Base-by-base conservation (phyloP, 2,329 filamentous ascomycete genomes). In the Diaporthe citrichinensis region DNA sequence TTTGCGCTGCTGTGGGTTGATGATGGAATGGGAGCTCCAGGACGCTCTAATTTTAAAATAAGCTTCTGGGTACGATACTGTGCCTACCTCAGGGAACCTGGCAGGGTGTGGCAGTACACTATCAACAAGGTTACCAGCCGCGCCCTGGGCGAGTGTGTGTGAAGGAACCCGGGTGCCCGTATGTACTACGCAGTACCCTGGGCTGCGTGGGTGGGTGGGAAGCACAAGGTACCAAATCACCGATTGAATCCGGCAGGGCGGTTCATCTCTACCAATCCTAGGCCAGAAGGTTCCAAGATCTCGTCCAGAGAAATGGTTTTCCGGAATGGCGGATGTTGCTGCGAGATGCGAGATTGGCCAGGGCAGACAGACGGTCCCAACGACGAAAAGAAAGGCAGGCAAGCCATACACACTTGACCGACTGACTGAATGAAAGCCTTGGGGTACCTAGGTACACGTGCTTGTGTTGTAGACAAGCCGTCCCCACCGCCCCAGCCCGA, bases 21-120 rank as follows among this genome's bases (percentile, higher is more conserved):
- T 69, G 65, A 69, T 69, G 65, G 65, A 69, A 69, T 55, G 65
- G 65, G 65, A 69, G 65, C 65, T 41, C 65, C 65, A 41, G 65
- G 65, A 23, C 49, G 65, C 49, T 55, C 65, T 41, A 69, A 69
- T 55, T 69, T 55, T 69, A 55, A 69, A 69, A 69, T 69, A 69
- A 69, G 65, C 65, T 69, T 69, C 49, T 69, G 65, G 65, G 49
- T 69, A 69, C 65, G 65, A 69, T 69, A 31, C n/a, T 62, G 39
- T 46, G 59, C 59, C 59, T 62, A 41, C 31, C 34, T 51, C 23
- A 14, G 12, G 62, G 46, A 25, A 68, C 62, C 62, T 53, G 44
- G 62, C 31, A 53, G 62, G 62, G 28, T 25, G 62, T 36, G 65
- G 65, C 34, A 55, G 46, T 39, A 62, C 39, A 31, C 31, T 25